Conservation (phyloP, 805 yeast species). For the Pichia nanzhaoensis region DNA sequence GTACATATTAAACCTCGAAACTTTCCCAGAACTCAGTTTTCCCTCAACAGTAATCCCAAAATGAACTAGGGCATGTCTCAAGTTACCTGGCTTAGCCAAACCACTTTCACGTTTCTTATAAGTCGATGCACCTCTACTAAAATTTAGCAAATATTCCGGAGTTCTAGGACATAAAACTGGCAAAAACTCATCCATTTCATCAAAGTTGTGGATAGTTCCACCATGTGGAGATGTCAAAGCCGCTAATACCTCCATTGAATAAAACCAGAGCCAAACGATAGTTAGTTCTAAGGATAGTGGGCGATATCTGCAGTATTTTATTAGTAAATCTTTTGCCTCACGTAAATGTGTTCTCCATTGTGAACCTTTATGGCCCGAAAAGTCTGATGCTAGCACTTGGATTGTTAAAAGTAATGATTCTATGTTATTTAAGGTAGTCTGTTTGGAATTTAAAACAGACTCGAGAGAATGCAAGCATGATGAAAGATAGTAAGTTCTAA, state of each 20-base stretch:
- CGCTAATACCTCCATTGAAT: constrained; percentile 55
- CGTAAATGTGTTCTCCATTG: constrained; percentile 64
- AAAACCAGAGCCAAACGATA: constrained; percentile 48
- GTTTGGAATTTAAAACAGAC: constrained; percentile 37
- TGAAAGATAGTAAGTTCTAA: constrained; percentile 53
- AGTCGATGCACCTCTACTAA: not conserved
- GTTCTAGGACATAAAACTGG: constrained; percentile 19
- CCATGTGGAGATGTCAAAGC: constrained; percentile 52
- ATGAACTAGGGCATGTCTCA: constrained; percentile 20
- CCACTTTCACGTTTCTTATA: not conserved
- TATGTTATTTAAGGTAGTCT: constrained; percentile 44
- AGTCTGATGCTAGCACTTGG: constrained; percentile 57
- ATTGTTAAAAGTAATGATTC: constrained; percentile 68
- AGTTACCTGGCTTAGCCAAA: constrained; percentile 10
- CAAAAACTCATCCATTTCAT: constrained; percentile 38
- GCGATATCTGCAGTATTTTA: constrained; percentile 28
- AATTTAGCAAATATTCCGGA: constrained; percentile 6
- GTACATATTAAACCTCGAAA: constrained; percentile 23
- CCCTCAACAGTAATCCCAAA: constrained; percentile 30
- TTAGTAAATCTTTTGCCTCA: constrained; percentile 60
- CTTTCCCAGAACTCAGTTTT: constrained; percentile 8
- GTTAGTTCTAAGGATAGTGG: constrained; percentile 31
- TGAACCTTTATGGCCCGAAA: constrained; percentile 50
- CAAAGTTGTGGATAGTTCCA: constrained; percentile 48
- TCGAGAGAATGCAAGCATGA: constrained; percentile 59